Percentiles rank a stretch among this genome's conserved stretches.
Evolutionary conservation across 495 filamentous ascomycete species (phyloP).

Genomic region (Usnea hakonensis): DNA sequence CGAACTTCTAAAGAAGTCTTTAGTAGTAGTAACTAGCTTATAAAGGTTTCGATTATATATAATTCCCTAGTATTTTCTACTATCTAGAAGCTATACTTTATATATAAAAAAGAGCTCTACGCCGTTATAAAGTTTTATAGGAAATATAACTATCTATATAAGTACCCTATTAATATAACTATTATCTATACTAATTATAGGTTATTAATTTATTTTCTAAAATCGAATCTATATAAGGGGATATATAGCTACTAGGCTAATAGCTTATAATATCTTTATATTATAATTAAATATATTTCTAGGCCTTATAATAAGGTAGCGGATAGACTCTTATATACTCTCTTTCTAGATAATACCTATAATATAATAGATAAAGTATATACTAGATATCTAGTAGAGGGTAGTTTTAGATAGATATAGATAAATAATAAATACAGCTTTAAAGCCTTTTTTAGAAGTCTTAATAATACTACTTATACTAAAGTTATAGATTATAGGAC

Average conservation of each 20-base stretch:
- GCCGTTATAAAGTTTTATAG: conserved; percentile 1
- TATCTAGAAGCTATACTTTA: not conserved
- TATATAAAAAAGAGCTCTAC: conserved; percentile 11
- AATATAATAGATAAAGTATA: not conserved
- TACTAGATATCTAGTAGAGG: not conserved
- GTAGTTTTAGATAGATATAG: not conserved
- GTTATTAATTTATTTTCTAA: conserved; percentile 3
- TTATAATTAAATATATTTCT: not conserved
- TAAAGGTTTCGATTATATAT: conserved; percentile 1
- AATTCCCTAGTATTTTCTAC: conserved; percentile 3
- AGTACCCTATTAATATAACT: not conserved
- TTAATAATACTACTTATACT: too few species aligned
- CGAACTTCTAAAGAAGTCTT: not conserved
- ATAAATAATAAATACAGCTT: not conserved
- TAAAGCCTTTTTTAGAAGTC: not conserved
- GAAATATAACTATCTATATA: conserved; percentile 15
- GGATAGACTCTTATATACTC: not conserved
- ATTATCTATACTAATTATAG: conserved; percentile 11
- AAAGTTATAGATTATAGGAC: too few species aligned
- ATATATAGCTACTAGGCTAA: not conserved
- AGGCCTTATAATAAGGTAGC: not conserved
- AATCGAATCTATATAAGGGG: not conserved
- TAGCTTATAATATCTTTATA: not conserved
- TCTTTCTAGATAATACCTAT: not conserved
- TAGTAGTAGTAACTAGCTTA: not conserved